A percentile compares a stretch with the other conserved stretches of the same genome.
Evolutionary conservation across 192 early-diverging fungal species (phyloP).

Genomic region (Entomortierella chlamydospora): DNA sequence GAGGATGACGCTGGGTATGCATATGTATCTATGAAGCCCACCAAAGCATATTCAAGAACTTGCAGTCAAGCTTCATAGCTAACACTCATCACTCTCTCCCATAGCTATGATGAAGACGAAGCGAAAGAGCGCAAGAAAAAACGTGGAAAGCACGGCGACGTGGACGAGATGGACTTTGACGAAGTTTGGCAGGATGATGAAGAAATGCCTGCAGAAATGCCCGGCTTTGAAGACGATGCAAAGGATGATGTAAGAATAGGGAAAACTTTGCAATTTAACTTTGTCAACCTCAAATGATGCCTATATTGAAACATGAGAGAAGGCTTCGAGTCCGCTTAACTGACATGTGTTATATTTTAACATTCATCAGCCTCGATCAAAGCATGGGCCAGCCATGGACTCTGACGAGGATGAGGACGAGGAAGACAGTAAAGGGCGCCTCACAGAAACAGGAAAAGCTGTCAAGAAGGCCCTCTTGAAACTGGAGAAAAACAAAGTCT

Average conservation of each 20-base stretch:
- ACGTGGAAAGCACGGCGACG: conserved; percentile 63
- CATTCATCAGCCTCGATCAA: conserved; percentile 38
- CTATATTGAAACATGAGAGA: no score
- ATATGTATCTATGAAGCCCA: not conserved
- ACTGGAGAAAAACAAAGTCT: conserved; percentile 69
- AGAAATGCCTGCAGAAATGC: conserved; percentile 76
- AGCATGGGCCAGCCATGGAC: conserved; percentile 48
- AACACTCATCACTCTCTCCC: not conserved
- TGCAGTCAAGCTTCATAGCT: not conserved
- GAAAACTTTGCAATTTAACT: not conserved
- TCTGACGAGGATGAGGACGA: conserved; percentile 58
- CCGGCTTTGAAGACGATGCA: conserved; percentile 74
- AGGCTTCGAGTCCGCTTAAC: not conserved
- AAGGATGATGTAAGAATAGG: conserved; percentile 60
- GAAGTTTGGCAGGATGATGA: conserved; percentile 87
- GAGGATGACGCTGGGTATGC: conserved; percentile 59
- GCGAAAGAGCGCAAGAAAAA: conserved; percentile 46
- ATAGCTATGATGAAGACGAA: conserved; percentile 48
- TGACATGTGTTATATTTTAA: not conserved
- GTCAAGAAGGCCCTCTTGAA: conserved; percentile 74
- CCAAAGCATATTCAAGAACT: not conserved
- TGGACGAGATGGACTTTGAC: conserved; percentile 83
- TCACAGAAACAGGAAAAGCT: conserved; percentile 59
- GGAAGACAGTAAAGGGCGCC: conserved; percentile 49
- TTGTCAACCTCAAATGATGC: no score